Base-by-base conservation (phyloP, 2,329 filamentous ascomycete genomes). In the Xylariales sp. region DNA sequence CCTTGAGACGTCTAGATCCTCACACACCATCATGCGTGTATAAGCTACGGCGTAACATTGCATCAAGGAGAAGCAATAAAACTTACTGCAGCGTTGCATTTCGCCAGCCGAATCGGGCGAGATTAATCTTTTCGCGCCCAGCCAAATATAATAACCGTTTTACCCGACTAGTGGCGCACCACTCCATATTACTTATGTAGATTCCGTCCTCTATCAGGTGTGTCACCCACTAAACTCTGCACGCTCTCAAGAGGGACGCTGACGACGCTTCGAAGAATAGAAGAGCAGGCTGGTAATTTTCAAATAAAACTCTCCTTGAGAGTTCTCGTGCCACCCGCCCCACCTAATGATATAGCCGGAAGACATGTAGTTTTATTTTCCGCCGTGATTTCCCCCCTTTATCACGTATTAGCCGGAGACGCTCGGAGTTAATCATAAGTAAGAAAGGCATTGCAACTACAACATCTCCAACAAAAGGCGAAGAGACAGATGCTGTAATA, bases 41-140 rank as follows among this genome's bases (percentile, higher is more conserved):
- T 62, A 65, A 70, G 68, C 68, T 63, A 45, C 52, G 61, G 41
- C 18, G 68, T 68, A 41, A 32, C 56, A 70, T 64, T 64, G 68
- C 65, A 68, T 62, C 48, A 39, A 61, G 43, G 64, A 54, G 49
- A 34, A 57, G 45, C 54, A 70, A 64, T 64, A 56, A 64, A 64
- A 59, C 14, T 5, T 28, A 41, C 18, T 43, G 30, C 48, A 39
- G 61, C 30, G 61, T 69, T 41, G 43, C 62, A 70, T 65, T 63
- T 70, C 68, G 62, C 50, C 36, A 68, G 39, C 65, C 68, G 68
- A 70, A 59, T 63, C 55, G 52, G 65, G 68, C 68, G 62, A 67
- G 50, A 49, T 59, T 55, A 68, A 60, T 70, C 60, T 61, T 45
- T 45, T 46, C 57, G 64, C 60, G 52, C 64, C 55, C 23, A 58